Conservation (phyloP, 1,284 basidiomycete genomes). For the Kwoniella shivajii region DNA sequence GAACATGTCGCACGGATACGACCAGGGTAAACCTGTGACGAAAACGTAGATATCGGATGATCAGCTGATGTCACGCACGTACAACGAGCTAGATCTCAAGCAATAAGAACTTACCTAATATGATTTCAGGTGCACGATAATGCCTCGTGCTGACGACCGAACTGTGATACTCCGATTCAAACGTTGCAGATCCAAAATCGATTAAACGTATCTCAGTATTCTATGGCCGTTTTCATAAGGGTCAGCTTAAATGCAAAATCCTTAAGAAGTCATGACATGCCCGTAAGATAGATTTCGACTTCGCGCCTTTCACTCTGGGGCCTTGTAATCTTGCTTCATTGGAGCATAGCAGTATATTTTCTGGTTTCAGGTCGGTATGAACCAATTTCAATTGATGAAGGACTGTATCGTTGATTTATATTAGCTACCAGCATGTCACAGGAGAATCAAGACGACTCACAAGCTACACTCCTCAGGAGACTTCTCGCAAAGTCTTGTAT, state of each 20-base stretch:
- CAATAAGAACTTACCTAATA: slow-evolving; percentile 69
- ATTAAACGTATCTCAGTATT: slow-evolving; percentile 95
- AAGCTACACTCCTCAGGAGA: slow-evolving; percentile 89
- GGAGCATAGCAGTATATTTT: slow-evolving; percentile 93
- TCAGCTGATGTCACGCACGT: too few species aligned
- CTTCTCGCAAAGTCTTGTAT: slow-evolving; percentile 96
- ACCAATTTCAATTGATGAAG: slow-evolving; percentile 88
- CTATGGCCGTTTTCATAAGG: slow-evolving; percentile 5
- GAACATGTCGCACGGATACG: slow-evolving; percentile 97
- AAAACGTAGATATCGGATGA: not conserved
- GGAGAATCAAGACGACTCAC: slow-evolving; percentile 60
- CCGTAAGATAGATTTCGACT: slow-evolving; percentile 26
- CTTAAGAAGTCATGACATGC: not conserved
- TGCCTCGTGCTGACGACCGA: slow-evolving; percentile 97
- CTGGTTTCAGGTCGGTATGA: slow-evolving; percentile 98
- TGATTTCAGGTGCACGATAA: slow-evolving; percentile 99
- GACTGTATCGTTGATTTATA: slow-evolving; percentile 60
- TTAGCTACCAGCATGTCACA: not conserved
- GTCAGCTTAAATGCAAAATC: not conserved
- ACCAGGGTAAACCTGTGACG: slow-evolving; percentile 85
- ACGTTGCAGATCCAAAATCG: slow-evolving; percentile 96
- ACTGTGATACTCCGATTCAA: slow-evolving; percentile 97
- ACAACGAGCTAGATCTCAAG: not conserved
- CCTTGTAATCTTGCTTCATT: slow-evolving; percentile 64
- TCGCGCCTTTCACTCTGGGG: slow-evolving; percentile 32